Percentiles rank a stretch among this genome's conserved stretches.
Evolutionary conservation across 2,329 filamentous ascomycete genomes (phyloP).

Genomic region (Alternaria solani): DNA sequence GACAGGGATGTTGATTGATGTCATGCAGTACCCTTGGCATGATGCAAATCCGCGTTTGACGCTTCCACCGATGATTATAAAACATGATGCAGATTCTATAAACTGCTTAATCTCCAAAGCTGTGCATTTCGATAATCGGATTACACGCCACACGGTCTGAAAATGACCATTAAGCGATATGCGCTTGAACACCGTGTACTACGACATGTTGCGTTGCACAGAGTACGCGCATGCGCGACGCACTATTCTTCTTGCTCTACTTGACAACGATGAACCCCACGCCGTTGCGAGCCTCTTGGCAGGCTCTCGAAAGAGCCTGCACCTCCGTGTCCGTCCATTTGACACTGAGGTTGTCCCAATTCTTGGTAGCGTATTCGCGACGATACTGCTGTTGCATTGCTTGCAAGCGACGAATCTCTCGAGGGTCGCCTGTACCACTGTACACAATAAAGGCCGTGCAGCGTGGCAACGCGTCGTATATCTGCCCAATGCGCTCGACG

Average conservation of each 20-base stretch:
- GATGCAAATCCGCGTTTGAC: constrained; percentile 1
- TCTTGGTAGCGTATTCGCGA: constrained; percentile 65
- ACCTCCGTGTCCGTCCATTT: constrained; percentile 72
- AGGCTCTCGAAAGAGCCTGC: constrained; percentile 65
- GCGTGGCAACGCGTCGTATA: constrained; percentile 65
- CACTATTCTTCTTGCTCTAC: constrained; percentile 51
- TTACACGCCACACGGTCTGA: constrained; percentile 16
- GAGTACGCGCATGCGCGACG: constrained; percentile 40
- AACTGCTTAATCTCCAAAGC: constrained; percentile 9
- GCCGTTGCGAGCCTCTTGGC: constrained; percentile 64
- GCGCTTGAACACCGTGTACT: constrained; percentile 34
- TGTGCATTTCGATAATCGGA: constrained; percentile 18
- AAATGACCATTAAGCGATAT: constrained; percentile 16
- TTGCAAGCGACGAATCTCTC: constrained; percentile 64
- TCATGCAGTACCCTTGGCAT: constrained; percentile 8
- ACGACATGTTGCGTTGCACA: constrained; percentile 21
- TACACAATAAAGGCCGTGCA: constrained; percentile 70
- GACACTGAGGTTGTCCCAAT: constrained; percentile 69
- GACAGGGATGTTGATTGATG: constrained; percentile 16
- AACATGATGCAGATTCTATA: neutral
- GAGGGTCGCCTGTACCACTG: constrained; percentile 69
- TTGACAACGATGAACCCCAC: constrained; percentile 68
- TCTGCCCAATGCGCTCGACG: constrained; percentile 58
- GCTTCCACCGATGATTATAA: constrained; percentile 2
- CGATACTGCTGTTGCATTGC: constrained; percentile 64